Evolutionary conservation across 2,329 filamentous ascomycete species (phyloP).

Genomic region (Alternaria arborescens): DNA sequence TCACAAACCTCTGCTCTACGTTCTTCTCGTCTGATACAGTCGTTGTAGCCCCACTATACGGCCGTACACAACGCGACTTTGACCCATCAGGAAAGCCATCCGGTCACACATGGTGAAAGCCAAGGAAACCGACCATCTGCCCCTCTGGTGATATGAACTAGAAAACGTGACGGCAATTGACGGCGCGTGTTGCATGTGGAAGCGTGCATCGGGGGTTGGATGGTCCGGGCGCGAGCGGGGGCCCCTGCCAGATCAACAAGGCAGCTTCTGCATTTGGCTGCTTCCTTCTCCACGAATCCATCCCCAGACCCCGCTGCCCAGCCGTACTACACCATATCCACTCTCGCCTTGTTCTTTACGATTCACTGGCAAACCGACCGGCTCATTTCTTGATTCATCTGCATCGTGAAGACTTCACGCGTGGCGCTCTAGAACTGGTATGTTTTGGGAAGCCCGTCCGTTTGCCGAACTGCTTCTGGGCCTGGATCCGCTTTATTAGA

Average conservation of each 20-base stretch:
- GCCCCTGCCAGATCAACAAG: slow-evolving; percentile 13
- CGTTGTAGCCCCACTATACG: slow-evolving; percentile 6
- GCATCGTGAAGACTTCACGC: slow-evolving; percentile 1
- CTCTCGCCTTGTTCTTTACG: slow-evolving; percentile 3
- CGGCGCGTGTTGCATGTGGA: slow-evolving; percentile 15
- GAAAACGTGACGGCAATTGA: slow-evolving; percentile 10
- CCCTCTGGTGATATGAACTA: slow-evolving; percentile 15
- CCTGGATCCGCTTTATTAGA: slow-evolving; percentile 25
- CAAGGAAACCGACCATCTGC: slow-evolving; percentile 16
- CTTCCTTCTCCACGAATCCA: slow-evolving; percentile 26
- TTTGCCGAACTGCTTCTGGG: slow-evolving; percentile 21
- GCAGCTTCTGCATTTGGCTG: slow-evolving; percentile 18
- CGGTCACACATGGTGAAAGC: slow-evolving; percentile 21
- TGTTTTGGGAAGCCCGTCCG: slow-evolving; percentile 25
- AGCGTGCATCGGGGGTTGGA: slow-evolving; percentile 25
- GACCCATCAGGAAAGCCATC: slow-evolving; percentile 33
- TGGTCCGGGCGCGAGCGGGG: slow-evolving; percentile 17
- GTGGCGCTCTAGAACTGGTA: slow-evolving; percentile 14
- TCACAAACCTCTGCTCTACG: neutral
- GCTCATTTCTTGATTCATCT: slow-evolving; percentile 17
- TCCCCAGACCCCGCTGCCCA: slow-evolving; percentile 21
- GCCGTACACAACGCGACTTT: slow-evolving; percentile 12
- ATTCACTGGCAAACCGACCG: slow-evolving; percentile 14
- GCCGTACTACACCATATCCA: slow-evolving; percentile 8
- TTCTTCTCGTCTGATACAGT: slow-evolving; percentile 10